These are phyloP conservation scores for Neurospora sp. DNA, from an alignment of 2,329 filamentous ascomycete genomes.

Conservation along the genomic window DNA sequence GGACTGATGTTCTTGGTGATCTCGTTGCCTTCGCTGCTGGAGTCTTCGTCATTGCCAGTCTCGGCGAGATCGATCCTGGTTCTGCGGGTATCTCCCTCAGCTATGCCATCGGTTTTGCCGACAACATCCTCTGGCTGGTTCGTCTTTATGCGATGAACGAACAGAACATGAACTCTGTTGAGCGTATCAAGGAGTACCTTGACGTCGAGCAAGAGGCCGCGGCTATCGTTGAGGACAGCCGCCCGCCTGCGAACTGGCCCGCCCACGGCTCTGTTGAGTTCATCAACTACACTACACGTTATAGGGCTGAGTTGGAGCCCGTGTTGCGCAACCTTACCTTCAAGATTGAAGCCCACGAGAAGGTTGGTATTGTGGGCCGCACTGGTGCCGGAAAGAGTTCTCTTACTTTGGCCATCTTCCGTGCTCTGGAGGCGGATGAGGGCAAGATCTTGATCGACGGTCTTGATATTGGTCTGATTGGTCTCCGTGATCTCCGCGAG, in stretches of 20 bases:
- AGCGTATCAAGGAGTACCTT: constrained; percentile 94
- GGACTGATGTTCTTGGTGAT: constrained; percentile 83
- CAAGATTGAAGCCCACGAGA: constrained; percentile 76
- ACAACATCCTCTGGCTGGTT: constrained; percentile 94
- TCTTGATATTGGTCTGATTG: constrained; percentile 82
- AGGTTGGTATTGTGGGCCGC: constrained; percentile 90
- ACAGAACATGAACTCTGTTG: constrained; percentile 99
- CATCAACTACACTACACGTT: constrained; percentile 77
- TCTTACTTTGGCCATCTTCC: constrained; percentile 83
- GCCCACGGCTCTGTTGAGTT: constrained; percentile 80
- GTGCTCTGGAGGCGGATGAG: constrained; percentile 80
- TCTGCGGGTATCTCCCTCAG: constrained; percentile 88
- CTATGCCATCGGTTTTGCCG: constrained; percentile 93
- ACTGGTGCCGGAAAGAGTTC: constrained; percentile 97
- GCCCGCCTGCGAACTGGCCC: constrained; percentile 76
- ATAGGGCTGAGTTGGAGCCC: constrained; percentile 76
- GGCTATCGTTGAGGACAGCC: constrained; percentile 64
- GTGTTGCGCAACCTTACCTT: constrained; percentile 79
- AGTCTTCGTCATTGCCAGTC: constrained; percentile 75
- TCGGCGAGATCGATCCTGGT: constrained; percentile 78
- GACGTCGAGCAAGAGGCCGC: constrained; percentile 90
- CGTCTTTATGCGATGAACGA: constrained; percentile 90
- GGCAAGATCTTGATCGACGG: constrained; percentile 87
- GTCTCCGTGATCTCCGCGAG: constrained; percentile 84
- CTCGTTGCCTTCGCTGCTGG: constrained; percentile 90